Base-by-base conservation (phyloP, 2,329 filamentous ascomycete genomes). In the Hymenoscyphus repandus region DNA sequence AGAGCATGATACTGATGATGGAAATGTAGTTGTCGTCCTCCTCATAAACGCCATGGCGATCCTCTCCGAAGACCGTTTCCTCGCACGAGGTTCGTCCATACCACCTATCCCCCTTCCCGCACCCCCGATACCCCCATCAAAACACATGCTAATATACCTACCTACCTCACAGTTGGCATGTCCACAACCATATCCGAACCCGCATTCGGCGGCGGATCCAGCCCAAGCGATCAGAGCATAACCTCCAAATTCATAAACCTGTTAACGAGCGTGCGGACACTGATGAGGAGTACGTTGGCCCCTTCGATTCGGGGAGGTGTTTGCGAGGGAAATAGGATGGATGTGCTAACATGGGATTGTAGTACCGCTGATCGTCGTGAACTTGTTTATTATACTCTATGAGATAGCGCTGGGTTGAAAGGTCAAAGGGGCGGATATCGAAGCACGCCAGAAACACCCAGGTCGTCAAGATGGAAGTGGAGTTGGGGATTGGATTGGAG, bases 11-110 rank as follows among this genome's bases (percentile, higher is more conserved):
- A 45, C 45, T 41, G 51, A 42, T 40, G 20, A 9, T 4, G 10
- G 12, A 37, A 37, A 17, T 20, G 6, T 64, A 90, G 88, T 92
- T 60, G 79, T 83, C 61, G 77, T 95, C 68, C 88, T 97, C 65
- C 80, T 97, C 67, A 84, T 93, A 72, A 99, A 99, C 72, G 89
- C 90, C 59, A 86, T 97, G 67, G 90, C 91, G 57, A 83, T 96
- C 66, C 86, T 97, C 58, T 95, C 90, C 62, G 91, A 96, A 80
- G 90, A 96, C 72, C 86, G 90, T 56, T 96, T 96, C 70, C 87
- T 96, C 59, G 87, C 74, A 51, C 83, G 89, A 70, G 90, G 72
- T 85, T 83, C 59, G 77, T 70, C 54, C 11, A n/a, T n/a, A n/a
- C n/a, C n/a, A n/a, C n/a, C n/a, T n/a, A n/a, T 6, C 22, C 34